Conservation (phyloP, 2,329 filamentous ascomycete species). For the Xylaria sp. region DNA sequence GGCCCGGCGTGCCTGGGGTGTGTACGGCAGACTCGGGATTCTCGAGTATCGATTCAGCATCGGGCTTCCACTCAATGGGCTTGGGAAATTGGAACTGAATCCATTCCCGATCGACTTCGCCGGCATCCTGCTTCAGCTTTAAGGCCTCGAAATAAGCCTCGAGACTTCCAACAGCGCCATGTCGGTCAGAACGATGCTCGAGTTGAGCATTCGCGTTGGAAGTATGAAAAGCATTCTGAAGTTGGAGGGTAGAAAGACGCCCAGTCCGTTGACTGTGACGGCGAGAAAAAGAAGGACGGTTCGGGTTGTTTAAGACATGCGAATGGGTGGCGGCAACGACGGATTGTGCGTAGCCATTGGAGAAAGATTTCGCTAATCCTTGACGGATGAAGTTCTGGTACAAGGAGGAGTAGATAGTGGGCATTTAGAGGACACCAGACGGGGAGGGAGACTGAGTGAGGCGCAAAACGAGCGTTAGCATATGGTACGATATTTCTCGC, state of each 20-base stretch:
- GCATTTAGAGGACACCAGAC: slow-evolving; percentile 82
- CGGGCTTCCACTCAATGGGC: slow-evolving; percentile 81
- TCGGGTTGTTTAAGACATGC: slow-evolving; percentile 69
- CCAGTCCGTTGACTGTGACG: slow-evolving; percentile 51
- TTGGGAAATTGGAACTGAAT: slow-evolving; percentile 85
- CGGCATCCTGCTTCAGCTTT: slow-evolving; percentile 54
- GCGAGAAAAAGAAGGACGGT: slow-evolving; percentile 57
- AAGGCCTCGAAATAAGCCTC: slow-evolving; percentile 90
- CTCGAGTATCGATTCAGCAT: slow-evolving; percentile 48
- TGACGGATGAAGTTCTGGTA: slow-evolving; percentile 87
- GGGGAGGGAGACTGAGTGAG: slow-evolving; percentile 48
- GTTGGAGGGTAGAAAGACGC: slow-evolving; percentile 57
- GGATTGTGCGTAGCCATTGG: slow-evolving; percentile 96
- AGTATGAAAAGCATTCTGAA: slow-evolving; percentile 72
- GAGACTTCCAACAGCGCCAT: slow-evolving; percentile 57
- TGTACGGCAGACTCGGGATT: slow-evolving; percentile 56
- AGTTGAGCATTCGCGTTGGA: slow-evolving; percentile 46
- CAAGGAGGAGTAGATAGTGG: slow-evolving; percentile 63
- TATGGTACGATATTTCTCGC: background rate
- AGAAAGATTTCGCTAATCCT: slow-evolving; percentile 94
- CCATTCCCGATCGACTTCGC: slow-evolving; percentile 73
- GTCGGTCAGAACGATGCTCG: slow-evolving; percentile 53
- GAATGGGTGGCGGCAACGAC: slow-evolving; percentile 89
- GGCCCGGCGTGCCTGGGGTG: slow-evolving; percentile 41
- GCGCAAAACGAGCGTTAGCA: slow-evolving; percentile 20